Percentiles rank a stretch among this genome's conserved stretches.
These are phyloP conservation scores for Coemansia sp. DNA, from an alignment of 192 early-diverging fungal species.

Conservation along the genomic window DNA sequence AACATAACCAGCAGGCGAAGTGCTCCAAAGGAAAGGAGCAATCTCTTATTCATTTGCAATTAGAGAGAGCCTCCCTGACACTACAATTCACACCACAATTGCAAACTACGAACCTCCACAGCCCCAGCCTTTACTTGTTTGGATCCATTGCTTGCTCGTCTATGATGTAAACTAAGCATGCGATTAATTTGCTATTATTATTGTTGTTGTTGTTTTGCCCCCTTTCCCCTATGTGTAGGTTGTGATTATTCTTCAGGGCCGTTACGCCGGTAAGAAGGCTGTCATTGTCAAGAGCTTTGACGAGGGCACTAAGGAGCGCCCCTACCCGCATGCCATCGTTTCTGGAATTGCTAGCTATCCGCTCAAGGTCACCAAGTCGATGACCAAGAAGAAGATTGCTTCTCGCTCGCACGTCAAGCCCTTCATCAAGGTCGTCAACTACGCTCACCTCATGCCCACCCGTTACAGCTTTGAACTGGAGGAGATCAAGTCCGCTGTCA, in stretches of 20 bases:
- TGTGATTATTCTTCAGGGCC: slow-evolving; percentile 96
- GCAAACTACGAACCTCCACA: too few relatives aligned
- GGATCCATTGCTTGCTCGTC: too few relatives aligned
- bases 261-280: slow-evolving; percentile 99
- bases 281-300: slow-evolving; percentile 96
- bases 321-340: slow-evolving; percentile 98
- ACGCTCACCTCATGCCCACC: slow-evolving; percentile 99
- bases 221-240: slow-evolving; percentile 62
- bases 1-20: too few relatives aligned
- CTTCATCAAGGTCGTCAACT: slow-evolving; percentile 99
- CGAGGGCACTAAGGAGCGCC: slow-evolving; percentile 96
- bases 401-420: slow-evolving; percentile 98
- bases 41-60: too few relatives aligned
- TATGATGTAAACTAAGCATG: neutral
- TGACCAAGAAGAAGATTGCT: slow-evolving; percentile 94
- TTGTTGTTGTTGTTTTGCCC: too few relatives aligned
- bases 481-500: slow-evolving; percentile 85
- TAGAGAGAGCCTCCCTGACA: too few relatives aligned
- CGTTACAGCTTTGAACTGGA: slow-evolving; percentile 97
- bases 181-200: neutral
- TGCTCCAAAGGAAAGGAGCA: too few relatives aligned
- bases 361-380: slow-evolving; percentile 93
- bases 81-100: too few relatives aligned
- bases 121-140: too few relatives aligned
- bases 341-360: slow-evolving; percentile 98